These are phyloP conservation scores for Cryptococcus neoformans DNA, from an alignment of 1,284 basidiomycete genomes.

Conservation along the genomic window DNA sequence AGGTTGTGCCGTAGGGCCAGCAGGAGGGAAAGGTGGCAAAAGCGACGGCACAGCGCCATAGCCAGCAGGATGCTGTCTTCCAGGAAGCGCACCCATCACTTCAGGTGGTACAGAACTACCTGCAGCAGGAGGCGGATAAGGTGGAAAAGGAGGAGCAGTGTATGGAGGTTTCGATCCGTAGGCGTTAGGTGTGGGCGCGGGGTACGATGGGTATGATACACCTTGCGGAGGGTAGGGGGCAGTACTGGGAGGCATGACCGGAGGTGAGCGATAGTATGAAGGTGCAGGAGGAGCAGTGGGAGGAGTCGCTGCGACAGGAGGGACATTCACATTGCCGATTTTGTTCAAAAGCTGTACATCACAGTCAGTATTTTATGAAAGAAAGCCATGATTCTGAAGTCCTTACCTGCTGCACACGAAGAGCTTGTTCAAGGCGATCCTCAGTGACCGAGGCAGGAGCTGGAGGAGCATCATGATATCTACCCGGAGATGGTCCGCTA, in stretches of 20 bases:
- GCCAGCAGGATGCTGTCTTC: not conserved
- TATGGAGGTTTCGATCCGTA: not conserved
- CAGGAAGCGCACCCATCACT: not conserved
- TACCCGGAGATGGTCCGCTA: not conserved
- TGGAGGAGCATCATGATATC: not conserved
- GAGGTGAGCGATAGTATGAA: not conserved
- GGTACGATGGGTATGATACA: not conserved
- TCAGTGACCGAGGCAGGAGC: slow-evolving; percentile 13
- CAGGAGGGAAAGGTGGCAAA: not conserved
- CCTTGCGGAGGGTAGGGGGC: not conserved
- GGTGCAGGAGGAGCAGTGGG: slow-evolving; percentile 1
- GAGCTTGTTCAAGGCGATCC: slow-evolving; percentile 37
- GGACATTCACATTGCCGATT: not conserved
- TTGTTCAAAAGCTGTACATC: not conserved
- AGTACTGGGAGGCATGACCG: not conserved
- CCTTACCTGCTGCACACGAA: slow-evolving; percentile 32
- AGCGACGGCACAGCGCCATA: too few relatives aligned
- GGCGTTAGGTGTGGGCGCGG: not conserved
- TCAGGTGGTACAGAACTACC: not conserved
- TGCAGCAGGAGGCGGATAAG: slow-evolving; percentile 1
- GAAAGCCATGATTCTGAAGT: not conserved
- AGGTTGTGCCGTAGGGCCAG: not conserved
- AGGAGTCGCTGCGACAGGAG: not conserved
- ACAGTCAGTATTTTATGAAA: not conserved
- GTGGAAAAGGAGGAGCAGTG: not conserved